A percentile compares a stretch with the other conserved stretches of the same genome.
Conservation (phyloP, 306 rosid species). For the Begonia fuchsioides region DNA sequence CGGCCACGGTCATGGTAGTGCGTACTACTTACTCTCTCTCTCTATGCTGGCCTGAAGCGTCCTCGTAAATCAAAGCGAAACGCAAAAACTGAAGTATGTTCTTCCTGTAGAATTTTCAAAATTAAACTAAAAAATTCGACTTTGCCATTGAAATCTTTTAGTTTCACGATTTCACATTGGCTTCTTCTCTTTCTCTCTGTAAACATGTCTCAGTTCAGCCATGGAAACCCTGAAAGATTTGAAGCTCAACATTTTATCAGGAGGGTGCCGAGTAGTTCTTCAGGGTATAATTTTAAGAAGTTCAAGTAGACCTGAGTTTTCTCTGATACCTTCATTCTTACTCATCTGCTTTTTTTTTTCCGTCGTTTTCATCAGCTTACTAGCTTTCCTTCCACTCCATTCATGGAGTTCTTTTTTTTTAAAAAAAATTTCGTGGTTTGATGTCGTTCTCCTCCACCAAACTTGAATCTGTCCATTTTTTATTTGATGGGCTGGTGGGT, state of each 20-base stretch:
- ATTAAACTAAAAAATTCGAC: no score
- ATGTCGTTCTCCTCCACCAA: slow-evolving; percentile 21
- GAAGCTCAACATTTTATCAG: slow-evolving; percentile 14
- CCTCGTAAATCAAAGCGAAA: no score
- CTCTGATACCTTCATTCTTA: no score
- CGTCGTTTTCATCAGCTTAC: no score
- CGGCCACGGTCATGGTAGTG: no score
- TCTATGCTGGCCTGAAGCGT: no score
- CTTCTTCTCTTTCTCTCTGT: no score
- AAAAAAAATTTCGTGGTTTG: neutral
- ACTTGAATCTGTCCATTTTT: slow-evolving; percentile 11
- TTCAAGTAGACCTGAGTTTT: no score
- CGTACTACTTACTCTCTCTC: no score
- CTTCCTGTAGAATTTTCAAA: neutral
- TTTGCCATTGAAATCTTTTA: neutral
- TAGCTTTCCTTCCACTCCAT: slow-evolving; percentile 62
- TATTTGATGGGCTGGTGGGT: slow-evolving; percentile 27
- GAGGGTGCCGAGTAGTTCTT: slow-evolving; percentile 49
- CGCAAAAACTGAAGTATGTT: slow-evolving; percentile 31
- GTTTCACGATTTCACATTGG: slow-evolving; percentile 1
- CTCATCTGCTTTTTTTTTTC: no score
- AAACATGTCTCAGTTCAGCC: slow-evolving; percentile 8
- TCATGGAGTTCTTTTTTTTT: slow-evolving; percentile 12
- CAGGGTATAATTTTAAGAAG: slow-evolving; percentile 18
- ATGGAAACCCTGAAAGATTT: slow-evolving; percentile 29